A percentile compares a stretch with the other conserved stretches of the same genome.
Evolutionary conservation across 805 yeast species (phyloP).

Genomic region (Ogataea glucozyma): DNA sequence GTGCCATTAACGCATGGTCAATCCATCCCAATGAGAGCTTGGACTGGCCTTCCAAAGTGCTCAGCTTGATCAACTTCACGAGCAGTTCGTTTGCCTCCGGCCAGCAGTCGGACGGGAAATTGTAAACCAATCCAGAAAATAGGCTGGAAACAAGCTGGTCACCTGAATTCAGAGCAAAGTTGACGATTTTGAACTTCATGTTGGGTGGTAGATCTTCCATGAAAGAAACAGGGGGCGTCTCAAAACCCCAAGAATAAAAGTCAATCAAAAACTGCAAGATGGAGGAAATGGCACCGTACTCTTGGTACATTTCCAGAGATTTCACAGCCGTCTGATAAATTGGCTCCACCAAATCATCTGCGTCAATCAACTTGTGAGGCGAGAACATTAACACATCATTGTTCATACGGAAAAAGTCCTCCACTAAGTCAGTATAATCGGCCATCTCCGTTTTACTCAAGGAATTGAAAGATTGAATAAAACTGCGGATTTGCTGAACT

Average conservation of each 20-base stretch:
- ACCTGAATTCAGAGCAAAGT: conserved; percentile 56
- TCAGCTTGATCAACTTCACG: conserved; percentile 57
- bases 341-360: conserved; percentile 48
- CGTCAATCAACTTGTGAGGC: conserved; percentile 53
- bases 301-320: conserved; percentile 53
- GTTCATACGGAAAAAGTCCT: conserved; percentile 84
- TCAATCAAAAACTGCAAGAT: conserved; percentile 80
- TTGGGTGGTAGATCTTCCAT: conserved; percentile 53
- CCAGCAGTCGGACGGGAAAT: conserved; percentile 68
- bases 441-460: conserved; percentile 25
- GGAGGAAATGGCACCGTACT: conserved; percentile 68
- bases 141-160: conserved; percentile 52
- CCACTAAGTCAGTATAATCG: conserved; percentile 66
- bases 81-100: conserved; percentile 76
- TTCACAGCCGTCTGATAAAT: conserved; percentile 60
- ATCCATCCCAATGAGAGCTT: conserved; percentile 59
- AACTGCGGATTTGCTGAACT: conserved; percentile 59
- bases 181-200: conserved; percentile 50
- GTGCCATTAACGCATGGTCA: conserved; percentile 46
- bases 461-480: conserved; percentile 45
- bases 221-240: conserved; percentile 75
- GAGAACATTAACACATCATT: conserved; percentile 75
- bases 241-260: conserved; percentile 80
- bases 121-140: conserved; percentile 66
- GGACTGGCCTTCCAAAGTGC: conserved; percentile 46